phyloP scores from a whole-genome alignment of 1,284 basidiomycete genomes.

The Caloboletus inedulis region DNA sequence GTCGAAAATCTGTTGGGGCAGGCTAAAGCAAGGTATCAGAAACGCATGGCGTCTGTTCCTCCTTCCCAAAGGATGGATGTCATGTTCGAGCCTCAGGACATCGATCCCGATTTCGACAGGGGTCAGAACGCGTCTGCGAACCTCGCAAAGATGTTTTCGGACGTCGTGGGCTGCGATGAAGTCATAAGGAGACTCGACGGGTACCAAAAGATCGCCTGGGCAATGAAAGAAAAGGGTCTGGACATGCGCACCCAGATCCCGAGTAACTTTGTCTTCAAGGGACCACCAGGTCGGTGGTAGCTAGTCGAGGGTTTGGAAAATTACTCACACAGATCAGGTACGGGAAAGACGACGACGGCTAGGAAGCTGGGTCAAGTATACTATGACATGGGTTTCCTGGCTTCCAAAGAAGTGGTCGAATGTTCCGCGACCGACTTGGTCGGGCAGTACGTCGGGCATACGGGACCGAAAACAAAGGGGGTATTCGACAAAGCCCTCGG shows the following conservation, averaged over 20 bases:
- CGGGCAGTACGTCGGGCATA: constrained; percentile 64
- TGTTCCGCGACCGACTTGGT: constrained; percentile 67
- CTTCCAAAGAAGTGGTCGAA: constrained; percentile 44
- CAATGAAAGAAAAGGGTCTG: constrained; percentile 40
- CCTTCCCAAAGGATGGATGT: constrained; percentile 37
- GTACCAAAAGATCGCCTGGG: constrained; percentile 51
- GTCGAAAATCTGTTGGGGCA: constrained; percentile 59
- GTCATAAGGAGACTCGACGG: constrained; percentile 45
- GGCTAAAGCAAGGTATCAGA: constrained; percentile 51
- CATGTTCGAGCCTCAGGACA: constrained; percentile 55
- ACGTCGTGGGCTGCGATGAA: constrained; percentile 57
- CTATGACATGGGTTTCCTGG: constrained; percentile 28
- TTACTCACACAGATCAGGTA: constrained; percentile 23
- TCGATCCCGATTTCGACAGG: constrained; percentile 58
- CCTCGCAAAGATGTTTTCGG: constrained; percentile 55
- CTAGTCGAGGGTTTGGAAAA: neutral
- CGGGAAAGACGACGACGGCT: constrained; percentile 45
- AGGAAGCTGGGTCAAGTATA: constrained; percentile 41
- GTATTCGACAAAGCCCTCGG: constrained; percentile 60
- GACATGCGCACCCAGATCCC: constrained; percentile 52
- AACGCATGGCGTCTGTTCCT: constrained; percentile 40
- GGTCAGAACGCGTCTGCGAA: constrained; percentile 45
- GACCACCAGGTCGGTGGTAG: constrained; percentile 47
- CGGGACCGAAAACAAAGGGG: constrained; percentile 59
- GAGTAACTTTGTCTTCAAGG: constrained; percentile 68